Evolutionary conservation across 2,329 filamentous ascomycete genomes (phyloP).

Genomic region (Exophiala sideris): DNA sequence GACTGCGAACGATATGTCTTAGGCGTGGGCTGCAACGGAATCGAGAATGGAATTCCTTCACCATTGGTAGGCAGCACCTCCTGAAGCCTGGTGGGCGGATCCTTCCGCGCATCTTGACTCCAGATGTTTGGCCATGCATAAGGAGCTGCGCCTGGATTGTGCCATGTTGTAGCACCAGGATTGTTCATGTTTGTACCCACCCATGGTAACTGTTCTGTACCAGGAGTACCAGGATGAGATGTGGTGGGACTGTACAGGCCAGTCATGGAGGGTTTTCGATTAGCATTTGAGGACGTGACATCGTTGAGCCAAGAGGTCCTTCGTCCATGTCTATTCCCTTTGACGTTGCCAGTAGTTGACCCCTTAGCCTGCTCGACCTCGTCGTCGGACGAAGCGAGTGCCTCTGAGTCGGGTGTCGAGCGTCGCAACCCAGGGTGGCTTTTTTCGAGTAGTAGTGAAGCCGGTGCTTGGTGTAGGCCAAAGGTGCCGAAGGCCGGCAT

Average conservation of each 20-base stretch:
- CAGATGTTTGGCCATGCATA: constrained; percentile 71
- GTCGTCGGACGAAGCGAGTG: constrained; percentile 89
- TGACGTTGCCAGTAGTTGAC: constrained; percentile 46
- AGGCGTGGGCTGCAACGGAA: constrained; percentile 82
- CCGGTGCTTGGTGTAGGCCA: constrained; percentile 48
- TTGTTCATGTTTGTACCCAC: constrained; percentile 28
- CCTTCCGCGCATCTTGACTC: constrained; percentile 71
- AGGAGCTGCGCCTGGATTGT: constrained; percentile 19
- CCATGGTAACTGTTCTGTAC: constrained; percentile 58
- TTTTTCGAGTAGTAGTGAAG: constrained; percentile 69
- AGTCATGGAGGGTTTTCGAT: constrained; percentile 70
- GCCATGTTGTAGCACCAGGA: constrained; percentile 21
- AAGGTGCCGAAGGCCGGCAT: constrained; percentile 29
- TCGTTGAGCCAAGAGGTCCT: constrained; percentile 86
- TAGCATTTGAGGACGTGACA: constrained; percentile 59
- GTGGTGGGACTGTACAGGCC: constrained; percentile 72
- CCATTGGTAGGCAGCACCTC: constrained; percentile 71
- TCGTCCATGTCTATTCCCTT: constrained; percentile 61
- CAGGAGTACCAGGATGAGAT: constrained; percentile 78
- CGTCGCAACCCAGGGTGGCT: constrained; percentile 66
- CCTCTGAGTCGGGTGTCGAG: constrained; percentile 91
- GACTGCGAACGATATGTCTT: constrained; percentile 95
- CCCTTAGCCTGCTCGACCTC: constrained; percentile 63
- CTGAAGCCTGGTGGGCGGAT: constrained; percentile 68
- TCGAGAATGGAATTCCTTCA: constrained; percentile 71